Percentiles rank a stretch among this genome's conserved stretches.
These are phyloP conservation scores for Cyclostephanos tholiformis DNA, from an alignment of 108 stramenopile species.

Conservation along the genomic window DNA sequence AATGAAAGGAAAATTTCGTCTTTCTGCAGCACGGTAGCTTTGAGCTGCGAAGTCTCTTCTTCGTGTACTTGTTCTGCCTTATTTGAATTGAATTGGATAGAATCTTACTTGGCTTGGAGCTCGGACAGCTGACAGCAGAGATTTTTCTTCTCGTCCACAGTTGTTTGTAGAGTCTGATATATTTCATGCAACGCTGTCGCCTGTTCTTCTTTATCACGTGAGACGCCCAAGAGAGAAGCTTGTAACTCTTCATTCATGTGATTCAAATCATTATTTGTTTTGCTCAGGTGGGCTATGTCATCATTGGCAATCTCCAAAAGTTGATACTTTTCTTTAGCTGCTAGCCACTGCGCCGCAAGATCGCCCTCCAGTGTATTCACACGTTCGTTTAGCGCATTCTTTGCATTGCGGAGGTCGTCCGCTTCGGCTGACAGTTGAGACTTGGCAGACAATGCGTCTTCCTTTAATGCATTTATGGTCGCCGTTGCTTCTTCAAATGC, in stretches of 20 bases:
- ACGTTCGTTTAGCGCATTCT: background rate
- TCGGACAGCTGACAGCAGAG: too few species aligned
- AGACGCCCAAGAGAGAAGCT: constrained; percentile 1
- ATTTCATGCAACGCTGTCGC: background rate
- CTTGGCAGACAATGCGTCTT: background rate
- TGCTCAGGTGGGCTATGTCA: constrained; percentile 2
- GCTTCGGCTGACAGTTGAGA: background rate
- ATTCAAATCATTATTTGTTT: too few species aligned
- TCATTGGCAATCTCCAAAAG: constrained; percentile 7
- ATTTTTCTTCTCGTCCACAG: too few species aligned
- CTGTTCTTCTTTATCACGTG: constrained; percentile 2
- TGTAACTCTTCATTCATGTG: constrained; percentile 11
- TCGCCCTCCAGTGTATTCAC: background rate
- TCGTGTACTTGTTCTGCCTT: too few species aligned
- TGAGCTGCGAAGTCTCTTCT: too few species aligned
- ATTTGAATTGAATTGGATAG: too few species aligned
- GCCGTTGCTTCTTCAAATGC: background rate
- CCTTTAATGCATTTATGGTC: background rate
- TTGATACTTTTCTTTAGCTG: constrained; percentile 3
- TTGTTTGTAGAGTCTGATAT: too few species aligned
- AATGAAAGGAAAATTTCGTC: too few species aligned
- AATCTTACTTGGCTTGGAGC: too few species aligned
- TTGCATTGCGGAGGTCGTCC: background rate
- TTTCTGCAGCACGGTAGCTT: too few species aligned
- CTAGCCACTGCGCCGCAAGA: background rate